Base-by-base conservation (phyloP, 768 basidiomycete genomes). In the Candolleomyces efflorescens region DNA sequence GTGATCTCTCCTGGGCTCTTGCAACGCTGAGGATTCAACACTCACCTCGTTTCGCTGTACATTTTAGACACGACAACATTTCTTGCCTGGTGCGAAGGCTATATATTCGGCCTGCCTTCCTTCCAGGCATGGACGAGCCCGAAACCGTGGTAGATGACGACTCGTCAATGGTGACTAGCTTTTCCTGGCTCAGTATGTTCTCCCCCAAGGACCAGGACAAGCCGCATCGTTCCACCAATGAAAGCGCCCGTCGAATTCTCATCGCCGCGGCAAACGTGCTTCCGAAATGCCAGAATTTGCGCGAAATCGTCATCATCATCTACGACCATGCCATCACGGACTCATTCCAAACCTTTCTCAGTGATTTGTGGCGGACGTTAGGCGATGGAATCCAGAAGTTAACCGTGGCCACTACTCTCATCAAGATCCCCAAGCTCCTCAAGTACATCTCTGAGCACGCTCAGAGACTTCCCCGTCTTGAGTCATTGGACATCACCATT, bases 31-130 rank as follows among this genome's bases (percentile, higher is more conserved):
- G 45, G 6, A 17, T 24, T 26, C 24, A n/a, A n/a, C n/a, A 15
- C 10, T 43, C 51, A 49, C 17, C 38, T 13, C 1, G 13, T 55
- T 15, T 9, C 9, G 15, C 5, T 15, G 17, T 37, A 46, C n/a
- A 43, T 17, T 18, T 12, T 18, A 68, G 68, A 20, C 51, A 67
- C 24, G 22, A 45, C 17, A 63, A 59, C 37, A 61, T 69, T 38
- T 54, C 64, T 20, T 47, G 52, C 10, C 67, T 68, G n/a, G 67
- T 69, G 11, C 61, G 59, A 18, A 63, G 60, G 22, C 54, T 73
- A 20, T 64, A 67, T 27, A 60, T 71, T 37, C 60, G 65, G 5
- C 70, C 71, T 11, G 63, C 60, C 6, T 70, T 73, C 55, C 53
- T 69, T 10, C 66, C 70, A 18, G 60, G 54, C 10, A 54, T 65